Base-by-base conservation (phyloP, 306 rosid genomes). In the Cicer bijugum region DNA sequence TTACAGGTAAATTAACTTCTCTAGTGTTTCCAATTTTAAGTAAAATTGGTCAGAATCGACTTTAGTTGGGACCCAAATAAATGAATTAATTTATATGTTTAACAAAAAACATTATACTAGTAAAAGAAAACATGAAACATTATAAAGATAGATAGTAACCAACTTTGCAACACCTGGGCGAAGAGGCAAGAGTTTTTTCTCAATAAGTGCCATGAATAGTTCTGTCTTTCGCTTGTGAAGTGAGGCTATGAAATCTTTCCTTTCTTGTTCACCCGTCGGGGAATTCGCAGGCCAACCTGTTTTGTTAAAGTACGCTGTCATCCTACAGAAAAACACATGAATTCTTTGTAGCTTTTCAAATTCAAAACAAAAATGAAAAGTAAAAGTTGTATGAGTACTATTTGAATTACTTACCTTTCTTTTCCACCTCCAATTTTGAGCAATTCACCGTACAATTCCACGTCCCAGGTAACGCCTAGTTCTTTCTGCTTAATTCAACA, bases 341-440 rank as follows among this genome's bases (percentile, higher is more conserved):
- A 61, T 10, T 28, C 35, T 3, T 4, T 65, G 12, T 64, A 67
- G 17, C 57, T 78, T 28, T 28, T 57, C 68, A 28, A 56, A 56
- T 68, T 75, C 76, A 78, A 45, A 60, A 40, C 69, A 37, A 48
- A 7, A 33, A 39, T 44, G 17, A 6, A 6, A 33, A 67, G 33
- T 12, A 67, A 42, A 9, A 6, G 0, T 42, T 46, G 60, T 15
- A 67, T 11, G 12, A 65, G 5, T 38, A 28, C 35, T 28, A 53
- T 64, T 38, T 39, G 55, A 33, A 61, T 19, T 12, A 52, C 16
- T 56, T 64, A 91, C 98, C 98, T 85, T 89, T 94, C 98, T 82
- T 94, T 94, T 75, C 98, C 98, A 52, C 98, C 98, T 79, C 97
- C 98, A 79, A 94, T 94, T 82, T 94, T 91, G 86, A 94, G 97